These are phyloP conservation scores for Epichloe aotearoae DNA, from an alignment of 2,329 filamentous ascomycete species.

Conservation along the genomic window DNA sequence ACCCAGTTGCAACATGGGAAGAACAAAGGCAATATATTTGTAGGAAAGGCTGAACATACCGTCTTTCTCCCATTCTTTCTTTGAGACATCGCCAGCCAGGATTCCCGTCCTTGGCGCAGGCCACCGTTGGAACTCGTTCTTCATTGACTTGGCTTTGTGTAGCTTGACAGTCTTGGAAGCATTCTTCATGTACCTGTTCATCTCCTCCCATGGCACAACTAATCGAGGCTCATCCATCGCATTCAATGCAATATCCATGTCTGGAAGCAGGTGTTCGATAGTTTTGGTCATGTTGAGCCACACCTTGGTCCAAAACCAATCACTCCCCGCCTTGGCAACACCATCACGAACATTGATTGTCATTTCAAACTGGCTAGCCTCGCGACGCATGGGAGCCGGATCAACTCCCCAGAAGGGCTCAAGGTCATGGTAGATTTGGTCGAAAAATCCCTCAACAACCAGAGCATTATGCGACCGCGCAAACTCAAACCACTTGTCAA, in stretches of 20 bases:
- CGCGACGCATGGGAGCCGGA: conserved; percentile 33
- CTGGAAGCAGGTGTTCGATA: conserved; percentile 43
- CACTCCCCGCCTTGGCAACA: conserved; percentile 35
- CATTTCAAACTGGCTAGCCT: conserved; percentile 44
- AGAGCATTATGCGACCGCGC: conserved; percentile 38
- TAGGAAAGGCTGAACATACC: conserved; percentile 21
- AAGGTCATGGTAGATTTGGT: conserved; percentile 49
- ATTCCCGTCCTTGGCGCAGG: conserved; percentile 24
- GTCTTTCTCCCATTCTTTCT: conserved; percentile 38
- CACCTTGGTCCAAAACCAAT: conserved; percentile 46
- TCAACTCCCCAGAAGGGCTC: conserved; percentile 43
- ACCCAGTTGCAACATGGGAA: too few relatives aligned
- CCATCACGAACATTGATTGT: conserved; percentile 43
- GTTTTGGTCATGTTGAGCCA: conserved; percentile 41
- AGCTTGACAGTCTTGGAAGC: conserved; percentile 36
- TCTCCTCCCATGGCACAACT: conserved; percentile 49
- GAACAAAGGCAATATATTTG: neutral
- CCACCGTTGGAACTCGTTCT: conserved; percentile 30
- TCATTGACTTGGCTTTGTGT: conserved; percentile 28
- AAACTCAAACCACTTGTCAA: conserved; percentile 46
- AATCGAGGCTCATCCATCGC: conserved; percentile 54
- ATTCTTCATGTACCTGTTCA: conserved; percentile 38
- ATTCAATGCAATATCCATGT: conserved; percentile 56
- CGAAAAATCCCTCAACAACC: conserved; percentile 50
- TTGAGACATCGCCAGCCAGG: conserved; percentile 19